These are phyloP conservation scores for Colletotrichum eremochloae DNA, from an alignment of 2,329 filamentous ascomycete species.

Conservation along the genomic window DNA sequence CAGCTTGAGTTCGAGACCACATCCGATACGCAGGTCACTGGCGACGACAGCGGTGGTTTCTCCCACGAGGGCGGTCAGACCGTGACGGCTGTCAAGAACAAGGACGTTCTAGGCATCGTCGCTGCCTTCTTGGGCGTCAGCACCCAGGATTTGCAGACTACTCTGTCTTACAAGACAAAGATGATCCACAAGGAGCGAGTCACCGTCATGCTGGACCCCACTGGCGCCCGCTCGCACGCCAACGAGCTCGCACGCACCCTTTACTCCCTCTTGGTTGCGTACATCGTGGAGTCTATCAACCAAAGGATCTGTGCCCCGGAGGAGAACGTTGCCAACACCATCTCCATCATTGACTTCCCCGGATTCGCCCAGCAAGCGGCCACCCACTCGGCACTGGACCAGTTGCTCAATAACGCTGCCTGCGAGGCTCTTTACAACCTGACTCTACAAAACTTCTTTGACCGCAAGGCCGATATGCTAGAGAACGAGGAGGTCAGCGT, in stretches of 20 bases:
- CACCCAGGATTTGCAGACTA: constrained; percentile 84
- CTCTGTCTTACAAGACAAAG: constrained; percentile 95
- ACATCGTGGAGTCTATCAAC: constrained; percentile 93
- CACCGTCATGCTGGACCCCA: constrained; percentile 97
- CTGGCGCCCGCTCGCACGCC: constrained; percentile 89
- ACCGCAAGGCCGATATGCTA: constrained; percentile 90
- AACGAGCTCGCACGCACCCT: constrained; percentile 94
- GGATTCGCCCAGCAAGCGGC: constrained; percentile 89
- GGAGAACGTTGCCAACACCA: constrained; percentile 90
- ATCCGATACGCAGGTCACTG: constrained; percentile 81
- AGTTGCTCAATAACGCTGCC: constrained; percentile 94
- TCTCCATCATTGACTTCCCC: constrained; percentile 96
- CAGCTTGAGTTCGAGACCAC: constrained; percentile 93
- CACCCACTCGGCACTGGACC: constrained; percentile 88
- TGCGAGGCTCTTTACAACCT: constrained; percentile 94
- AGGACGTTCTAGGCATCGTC: constrained; percentile 86
- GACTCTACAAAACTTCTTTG: constrained; percentile 95
- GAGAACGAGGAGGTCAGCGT: constrained; percentile 95
- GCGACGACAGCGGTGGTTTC: constrained; percentile 94
- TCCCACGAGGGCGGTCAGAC: constrained; percentile 93
- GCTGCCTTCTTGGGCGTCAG: constrained; percentile 95
- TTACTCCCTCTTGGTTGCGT: constrained; percentile 93
- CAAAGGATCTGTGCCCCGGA: constrained; percentile 88
- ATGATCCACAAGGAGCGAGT: constrained; percentile 96
- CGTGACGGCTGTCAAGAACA: constrained; percentile 91